Conservation (phyloP, 108 stramenopile genomes). For the Nannochloropsis gaditana region DNA sequence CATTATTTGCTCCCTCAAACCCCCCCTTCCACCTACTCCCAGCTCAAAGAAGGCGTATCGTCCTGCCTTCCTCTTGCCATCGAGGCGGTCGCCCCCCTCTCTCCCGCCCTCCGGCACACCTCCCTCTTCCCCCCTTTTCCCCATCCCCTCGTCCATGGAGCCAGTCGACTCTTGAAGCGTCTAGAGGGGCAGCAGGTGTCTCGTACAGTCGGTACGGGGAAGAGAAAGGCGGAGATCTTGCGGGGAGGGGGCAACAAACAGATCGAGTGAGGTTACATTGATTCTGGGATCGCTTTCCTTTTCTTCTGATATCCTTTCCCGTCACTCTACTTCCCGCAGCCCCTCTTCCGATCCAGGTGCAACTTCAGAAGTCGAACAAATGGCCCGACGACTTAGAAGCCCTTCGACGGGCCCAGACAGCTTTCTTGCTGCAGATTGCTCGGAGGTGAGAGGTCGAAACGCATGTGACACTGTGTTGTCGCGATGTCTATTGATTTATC, state of each 20-base stretch:
- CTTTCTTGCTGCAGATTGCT: conserved; percentile 8
- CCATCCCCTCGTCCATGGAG: conserved; percentile 22
- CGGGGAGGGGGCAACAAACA: background rate
- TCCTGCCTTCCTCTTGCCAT: background rate
- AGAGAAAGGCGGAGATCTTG: background rate
- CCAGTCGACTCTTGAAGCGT: background rate
- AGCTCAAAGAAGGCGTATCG: background rate
- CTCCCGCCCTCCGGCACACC: background rate
- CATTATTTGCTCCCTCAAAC: background rate
- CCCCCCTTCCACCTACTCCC: background rate
- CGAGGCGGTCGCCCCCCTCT: background rate
- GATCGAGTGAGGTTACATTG: background rate
- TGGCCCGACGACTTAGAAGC: background rate
- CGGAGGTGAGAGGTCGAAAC: background rate
- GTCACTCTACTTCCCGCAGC: background rate
- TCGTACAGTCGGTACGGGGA: background rate
- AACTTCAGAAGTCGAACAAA: background rate
- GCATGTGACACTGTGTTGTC: background rate
- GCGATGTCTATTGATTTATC: too few species aligned
- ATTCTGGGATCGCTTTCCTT: background rate
- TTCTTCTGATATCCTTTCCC: background rate
- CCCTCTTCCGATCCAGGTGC: background rate
- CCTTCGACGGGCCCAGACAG: background rate
- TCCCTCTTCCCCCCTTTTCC: background rate
- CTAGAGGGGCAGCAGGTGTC: conserved; percentile 18